Evolutionary conservation across 2,329 filamentous ascomycete species (phyloP).

Genomic region (Aspergillus sp.): DNA sequence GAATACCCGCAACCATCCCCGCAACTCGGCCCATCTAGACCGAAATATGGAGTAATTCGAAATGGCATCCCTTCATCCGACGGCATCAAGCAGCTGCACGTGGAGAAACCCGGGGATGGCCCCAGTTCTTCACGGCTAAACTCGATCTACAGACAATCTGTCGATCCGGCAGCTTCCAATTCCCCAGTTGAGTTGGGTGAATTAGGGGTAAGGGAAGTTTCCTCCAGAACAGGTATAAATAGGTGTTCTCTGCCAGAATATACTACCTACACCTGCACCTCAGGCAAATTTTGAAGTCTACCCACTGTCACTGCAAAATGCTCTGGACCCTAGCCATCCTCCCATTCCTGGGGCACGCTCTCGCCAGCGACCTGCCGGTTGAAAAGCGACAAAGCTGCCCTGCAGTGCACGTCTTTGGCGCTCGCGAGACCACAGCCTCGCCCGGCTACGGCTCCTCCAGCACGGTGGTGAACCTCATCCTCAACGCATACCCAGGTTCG

Average conservation of each 20-base stretch:
- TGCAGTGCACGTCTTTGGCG: conserved; percentile 50
- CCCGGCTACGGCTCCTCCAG: conserved; percentile 52
- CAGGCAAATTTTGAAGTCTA: too few species aligned
- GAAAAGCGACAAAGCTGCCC: conserved; percentile 34
- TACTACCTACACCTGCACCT: too few species aligned
- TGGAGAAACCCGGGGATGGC: background rate
- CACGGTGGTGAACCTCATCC: conserved; percentile 51
- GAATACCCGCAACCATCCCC: background rate
- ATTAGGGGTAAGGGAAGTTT: background rate
- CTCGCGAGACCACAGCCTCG: conserved; percentile 49
- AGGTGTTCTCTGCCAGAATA: too few species aligned
- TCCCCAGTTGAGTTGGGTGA: too few species aligned
- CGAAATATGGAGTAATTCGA: background rate
- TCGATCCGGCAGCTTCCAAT: too few species aligned
- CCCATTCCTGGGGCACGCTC: background rate
- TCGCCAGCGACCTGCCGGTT: background rate
- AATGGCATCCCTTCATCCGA: background rate
- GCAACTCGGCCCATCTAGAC: background rate
- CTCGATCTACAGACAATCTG: background rate
- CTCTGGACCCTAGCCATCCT: background rate
- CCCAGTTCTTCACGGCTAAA: background rate
- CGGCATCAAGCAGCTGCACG: background rate
- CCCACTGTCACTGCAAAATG: background rate
- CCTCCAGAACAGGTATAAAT: too few species aligned
- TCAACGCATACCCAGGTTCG: conserved; percentile 48